phyloP scores from a whole-genome alignment of 2,329 filamentous ascomycete genomes.

The Immersiporthe knoxdaviesiana region DNA sequence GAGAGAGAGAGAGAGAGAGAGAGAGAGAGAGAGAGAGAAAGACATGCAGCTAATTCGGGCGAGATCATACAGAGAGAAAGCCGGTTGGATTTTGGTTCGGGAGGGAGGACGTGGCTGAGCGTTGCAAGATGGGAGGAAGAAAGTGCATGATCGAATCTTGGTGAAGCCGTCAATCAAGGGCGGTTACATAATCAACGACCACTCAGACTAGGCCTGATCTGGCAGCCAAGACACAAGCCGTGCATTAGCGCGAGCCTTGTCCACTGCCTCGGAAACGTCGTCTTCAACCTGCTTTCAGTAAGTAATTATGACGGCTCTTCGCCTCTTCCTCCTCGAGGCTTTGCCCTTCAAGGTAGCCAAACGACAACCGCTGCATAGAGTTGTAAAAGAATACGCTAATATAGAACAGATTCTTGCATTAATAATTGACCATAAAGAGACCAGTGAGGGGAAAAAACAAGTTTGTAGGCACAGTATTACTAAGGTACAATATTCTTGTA shows the following conservation, averaged over 20 bases:
- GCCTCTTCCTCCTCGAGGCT: background rate
- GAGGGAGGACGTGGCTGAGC: background rate
- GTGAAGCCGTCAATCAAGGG: no score
- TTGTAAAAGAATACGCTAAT: background rate
- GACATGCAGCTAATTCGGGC: background rate
- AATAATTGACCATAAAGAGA: background rate
- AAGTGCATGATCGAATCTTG: background rate
- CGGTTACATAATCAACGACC: constrained; percentile 4
- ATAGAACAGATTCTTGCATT: background rate
- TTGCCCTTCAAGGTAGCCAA: constrained; percentile 20
- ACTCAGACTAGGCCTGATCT: constrained; percentile 24
- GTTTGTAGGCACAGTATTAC: background rate
- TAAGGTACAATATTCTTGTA: background rate
- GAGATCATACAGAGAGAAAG: background rate
- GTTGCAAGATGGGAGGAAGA: background rate
- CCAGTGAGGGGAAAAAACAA: background rate
- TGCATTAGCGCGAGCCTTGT: constrained; percentile 30
- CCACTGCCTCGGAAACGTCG: constrained; percentile 1
- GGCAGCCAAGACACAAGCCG: constrained; percentile 35
- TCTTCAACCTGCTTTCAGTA: background rate
- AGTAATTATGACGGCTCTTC: background rate
- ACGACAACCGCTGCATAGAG: constrained; percentile 21
- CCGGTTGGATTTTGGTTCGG: background rate
- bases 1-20: constrained; percentile 1
- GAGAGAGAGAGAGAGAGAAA: constrained; percentile 1